phyloP scores from a whole-genome alignment of 768 basidiomycete genomes.

The Strobilomyces confusus region DNA sequence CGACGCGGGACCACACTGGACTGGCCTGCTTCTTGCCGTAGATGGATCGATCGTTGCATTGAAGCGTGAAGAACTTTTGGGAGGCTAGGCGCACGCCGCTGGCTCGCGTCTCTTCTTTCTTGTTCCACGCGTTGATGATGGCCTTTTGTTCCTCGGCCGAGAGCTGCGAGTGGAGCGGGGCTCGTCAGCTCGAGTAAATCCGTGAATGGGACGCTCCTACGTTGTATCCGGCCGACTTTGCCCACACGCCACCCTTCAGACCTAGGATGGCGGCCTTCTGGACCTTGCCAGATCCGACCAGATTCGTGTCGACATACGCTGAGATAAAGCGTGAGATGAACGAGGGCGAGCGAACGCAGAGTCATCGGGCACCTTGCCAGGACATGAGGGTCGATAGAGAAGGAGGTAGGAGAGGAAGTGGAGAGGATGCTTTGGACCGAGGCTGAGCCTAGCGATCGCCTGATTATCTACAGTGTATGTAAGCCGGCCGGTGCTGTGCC shows the following conservation, averaged over 20 bases:
- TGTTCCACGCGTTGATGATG: conserved; percentile 37
- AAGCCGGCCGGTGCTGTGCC: conserved; percentile 20
- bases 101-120: conserved; percentile 40
- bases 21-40: conserved; percentile 79
- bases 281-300: conserved; percentile 71
- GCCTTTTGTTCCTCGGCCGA: too few species aligned
- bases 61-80: conserved; percentile 72
- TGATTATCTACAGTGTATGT: conserved; percentile 31
- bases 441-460: conserved; percentile 19
- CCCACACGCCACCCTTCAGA: conserved; percentile 29
- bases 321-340: conserved; percentile 31
- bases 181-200: background rate
- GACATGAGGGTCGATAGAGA: conserved; percentile 44
- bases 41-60: conserved; percentile 38
- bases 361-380: conserved; percentile 63
- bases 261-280: conserved; percentile 56
- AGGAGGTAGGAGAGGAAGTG: background rate
- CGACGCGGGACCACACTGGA: background rate
- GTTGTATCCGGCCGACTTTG: conserved; percentile 19
- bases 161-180: conserved; percentile 10
- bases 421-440: background rate
- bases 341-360: background rate
- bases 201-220: conserved; percentile 6
- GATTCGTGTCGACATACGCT: conserved; percentile 82
- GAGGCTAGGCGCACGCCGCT: conserved; percentile 62